Evolutionary conservation across 2,329 filamentous ascomycete species (phyloP).

Genomic region (Exophiala calicioides): DNA sequence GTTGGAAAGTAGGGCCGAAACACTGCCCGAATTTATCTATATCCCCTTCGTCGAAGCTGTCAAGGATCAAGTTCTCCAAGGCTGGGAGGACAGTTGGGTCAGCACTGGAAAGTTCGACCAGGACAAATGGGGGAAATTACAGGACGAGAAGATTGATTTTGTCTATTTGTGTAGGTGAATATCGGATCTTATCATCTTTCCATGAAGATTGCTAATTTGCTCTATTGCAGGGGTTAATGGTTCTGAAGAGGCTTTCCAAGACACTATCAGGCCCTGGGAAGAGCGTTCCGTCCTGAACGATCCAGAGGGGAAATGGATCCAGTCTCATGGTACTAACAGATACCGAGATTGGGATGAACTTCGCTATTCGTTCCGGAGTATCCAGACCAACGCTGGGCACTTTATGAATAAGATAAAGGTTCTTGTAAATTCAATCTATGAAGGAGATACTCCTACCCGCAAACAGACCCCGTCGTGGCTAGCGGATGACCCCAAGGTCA

Average conservation of each 20-base stretch:
- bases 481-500: slow-evolving; percentile 11
- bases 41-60: slow-evolving; percentile 1
- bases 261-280: slow-evolving; percentile 20
- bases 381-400: slow-evolving; percentile 18
- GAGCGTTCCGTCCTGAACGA: slow-evolving; percentile 22
- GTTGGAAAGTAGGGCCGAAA: slow-evolving; percentile 15
- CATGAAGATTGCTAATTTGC: too few species aligned
- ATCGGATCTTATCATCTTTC: too few species aligned
- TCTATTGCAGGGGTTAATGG: slow-evolving; percentile 28
- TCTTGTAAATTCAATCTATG: slow-evolving; percentile 25
- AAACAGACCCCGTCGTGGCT: slow-evolving; percentile 24
- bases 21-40: slow-evolving; percentile 19
- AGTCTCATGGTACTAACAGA: slow-evolving; percentile 21
- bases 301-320: slow-evolving; percentile 23
- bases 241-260: slow-evolving; percentile 22
- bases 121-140: too few species aligned
- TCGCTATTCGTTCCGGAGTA: slow-evolving; percentile 22
- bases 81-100: too few species aligned
- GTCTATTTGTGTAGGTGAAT: too few species aligned
- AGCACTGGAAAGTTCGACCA: too few species aligned
- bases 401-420: slow-evolving; percentile 27
- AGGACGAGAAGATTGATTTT: too few species aligned
- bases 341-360: slow-evolving; percentile 28
- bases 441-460: slow-evolving; percentile 8
- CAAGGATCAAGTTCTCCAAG: not conserved